These are phyloP conservation scores for Falciphora oryzae DNA, from an alignment of 2,329 filamentous ascomycete genomes.

Conservation along the genomic window DNA sequence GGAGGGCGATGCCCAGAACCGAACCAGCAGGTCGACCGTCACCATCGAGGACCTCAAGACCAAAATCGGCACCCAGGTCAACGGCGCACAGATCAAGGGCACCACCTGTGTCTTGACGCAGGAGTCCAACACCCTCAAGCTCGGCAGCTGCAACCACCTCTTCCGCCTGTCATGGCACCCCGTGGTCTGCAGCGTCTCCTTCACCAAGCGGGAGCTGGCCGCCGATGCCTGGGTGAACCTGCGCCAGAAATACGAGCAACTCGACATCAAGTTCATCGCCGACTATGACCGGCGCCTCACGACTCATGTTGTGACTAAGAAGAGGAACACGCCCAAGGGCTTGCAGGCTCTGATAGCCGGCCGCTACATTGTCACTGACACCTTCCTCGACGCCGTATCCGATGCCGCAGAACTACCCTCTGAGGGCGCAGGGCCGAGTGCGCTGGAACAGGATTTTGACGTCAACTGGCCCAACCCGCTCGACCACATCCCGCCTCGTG, in stretches of 20 bases:
- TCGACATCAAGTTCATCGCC: slow-evolving; percentile 81
- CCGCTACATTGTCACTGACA: slow-evolving; percentile 66
- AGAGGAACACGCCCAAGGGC: slow-evolving; percentile 83
- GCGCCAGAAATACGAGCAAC: slow-evolving; percentile 62
- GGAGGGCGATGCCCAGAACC: slow-evolving; percentile 61
- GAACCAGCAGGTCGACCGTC: slow-evolving; percentile 59
- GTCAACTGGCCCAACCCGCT: slow-evolving; percentile 70
- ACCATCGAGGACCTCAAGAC: slow-evolving; percentile 75
- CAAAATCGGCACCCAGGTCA: slow-evolving; percentile 75
- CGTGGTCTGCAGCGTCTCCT: slow-evolving; percentile 75
- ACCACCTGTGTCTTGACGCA: slow-evolving; percentile 49
- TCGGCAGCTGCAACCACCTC: slow-evolving; percentile 63
- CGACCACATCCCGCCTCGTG: slow-evolving; percentile 65
- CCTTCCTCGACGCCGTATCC: slow-evolving; percentile 68
- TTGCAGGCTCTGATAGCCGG: slow-evolving; percentile 82
- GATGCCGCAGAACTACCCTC: slow-evolving; percentile 45
- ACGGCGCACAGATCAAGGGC: slow-evolving; percentile 65
- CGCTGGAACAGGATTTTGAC: slow-evolving; percentile 75
- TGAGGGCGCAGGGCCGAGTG: slow-evolving; percentile 36
- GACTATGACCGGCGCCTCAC: slow-evolving; percentile 67
- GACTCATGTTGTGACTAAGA: slow-evolving; percentile 83
- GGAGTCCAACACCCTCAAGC: slow-evolving; percentile 57
- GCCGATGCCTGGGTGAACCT: slow-evolving; percentile 58
- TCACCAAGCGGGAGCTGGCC: slow-evolving; percentile 64
- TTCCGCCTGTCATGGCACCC: slow-evolving; percentile 72